Conservation (phyloP, 1,284 basidiomycete species). For the Papiliotrema flavescens region DNA sequence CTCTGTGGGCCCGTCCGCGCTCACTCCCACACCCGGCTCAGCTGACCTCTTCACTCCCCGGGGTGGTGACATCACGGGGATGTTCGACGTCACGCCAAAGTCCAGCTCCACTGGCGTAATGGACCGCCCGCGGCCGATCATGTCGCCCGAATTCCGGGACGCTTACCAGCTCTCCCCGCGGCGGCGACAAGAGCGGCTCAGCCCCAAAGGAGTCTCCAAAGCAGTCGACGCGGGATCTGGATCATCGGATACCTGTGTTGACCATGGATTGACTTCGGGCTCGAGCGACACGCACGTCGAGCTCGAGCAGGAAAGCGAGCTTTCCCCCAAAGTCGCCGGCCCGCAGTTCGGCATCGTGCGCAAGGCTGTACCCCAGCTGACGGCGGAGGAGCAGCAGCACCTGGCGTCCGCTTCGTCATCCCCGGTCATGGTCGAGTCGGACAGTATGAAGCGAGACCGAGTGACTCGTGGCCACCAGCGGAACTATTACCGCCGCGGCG, state of each 20-base stretch:
- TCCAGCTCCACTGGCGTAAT: slow-evolving; percentile 9
- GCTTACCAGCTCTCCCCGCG: slow-evolving; percentile 10
- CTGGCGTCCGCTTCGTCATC: background rate
- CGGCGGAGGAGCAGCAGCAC: background rate
- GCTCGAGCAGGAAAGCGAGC: background rate
- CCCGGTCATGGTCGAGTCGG: background rate
- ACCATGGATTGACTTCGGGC: background rate
- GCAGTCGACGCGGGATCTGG: background rate
- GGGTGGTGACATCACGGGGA: background rate
- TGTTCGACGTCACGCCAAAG: slow-evolving; percentile 4
- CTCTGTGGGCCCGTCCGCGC: slow-evolving; percentile 5
- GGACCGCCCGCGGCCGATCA: slow-evolving; percentile 26
- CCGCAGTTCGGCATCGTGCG: background rate
- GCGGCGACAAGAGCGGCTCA: slow-evolving; percentile 4
- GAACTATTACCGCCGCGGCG: background rate
- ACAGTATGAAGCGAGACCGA: background rate
- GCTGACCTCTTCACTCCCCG: slow-evolving; percentile 1
- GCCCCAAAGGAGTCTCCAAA: background rate
- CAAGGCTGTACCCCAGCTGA: slow-evolving; percentile 7
- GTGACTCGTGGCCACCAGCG: background rate
- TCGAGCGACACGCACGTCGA: background rate
- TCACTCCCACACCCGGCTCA: slow-evolving; percentile 1
- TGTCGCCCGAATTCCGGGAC: slow-evolving; percentile 20
- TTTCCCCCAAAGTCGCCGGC: background rate
- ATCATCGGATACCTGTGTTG: background rate